phyloP scores from a whole-genome alignment of 345 rosid species.

The Excoecaria agallocha region DNA sequence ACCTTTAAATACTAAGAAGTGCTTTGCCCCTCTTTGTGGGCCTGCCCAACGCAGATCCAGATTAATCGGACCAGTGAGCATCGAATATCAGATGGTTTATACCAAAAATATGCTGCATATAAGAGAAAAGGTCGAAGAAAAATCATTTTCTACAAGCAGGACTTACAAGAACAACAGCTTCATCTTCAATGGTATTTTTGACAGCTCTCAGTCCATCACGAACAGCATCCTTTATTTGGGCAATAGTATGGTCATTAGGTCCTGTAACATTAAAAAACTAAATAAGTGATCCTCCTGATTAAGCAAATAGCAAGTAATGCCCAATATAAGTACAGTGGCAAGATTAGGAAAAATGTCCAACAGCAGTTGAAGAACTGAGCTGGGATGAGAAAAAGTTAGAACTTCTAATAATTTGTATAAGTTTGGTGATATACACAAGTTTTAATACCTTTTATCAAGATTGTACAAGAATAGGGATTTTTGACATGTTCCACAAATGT shows the following conservation, averaged over 20 bases:
- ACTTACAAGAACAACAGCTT: slow-evolving; percentile 79
- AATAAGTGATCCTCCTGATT: neutral
- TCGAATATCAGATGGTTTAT: no score
- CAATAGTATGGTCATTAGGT: slow-evolving; percentile 96
- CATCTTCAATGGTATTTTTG: slow-evolving; percentile 93
- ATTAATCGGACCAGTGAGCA: no score
- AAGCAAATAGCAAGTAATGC: neutral
- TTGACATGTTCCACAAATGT: slow-evolving; percentile 95
- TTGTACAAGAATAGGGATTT: slow-evolving; percentile 86
- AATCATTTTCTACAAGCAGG: neutral
- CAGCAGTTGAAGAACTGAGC: neutral
- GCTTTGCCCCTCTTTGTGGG: no score
- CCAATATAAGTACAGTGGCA: neutral
- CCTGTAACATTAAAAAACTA: slow-evolving; percentile 42
- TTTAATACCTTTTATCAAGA: slow-evolving; percentile 78
- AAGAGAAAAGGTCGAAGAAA: neutral
- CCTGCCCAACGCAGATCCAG: no score
- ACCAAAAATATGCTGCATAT: neutral
- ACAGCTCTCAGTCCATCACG: slow-evolving; percentile 97
- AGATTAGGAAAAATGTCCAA: neutral
- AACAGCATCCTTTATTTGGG: slow-evolving; percentile 96
- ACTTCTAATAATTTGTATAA: neutral
- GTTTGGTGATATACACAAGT: neutral
- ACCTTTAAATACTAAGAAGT: no score
- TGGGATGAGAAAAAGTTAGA: neutral